Conservation (phyloP, 1,284 basidiomycete species). For the Wallemia mellicola region DNA sequence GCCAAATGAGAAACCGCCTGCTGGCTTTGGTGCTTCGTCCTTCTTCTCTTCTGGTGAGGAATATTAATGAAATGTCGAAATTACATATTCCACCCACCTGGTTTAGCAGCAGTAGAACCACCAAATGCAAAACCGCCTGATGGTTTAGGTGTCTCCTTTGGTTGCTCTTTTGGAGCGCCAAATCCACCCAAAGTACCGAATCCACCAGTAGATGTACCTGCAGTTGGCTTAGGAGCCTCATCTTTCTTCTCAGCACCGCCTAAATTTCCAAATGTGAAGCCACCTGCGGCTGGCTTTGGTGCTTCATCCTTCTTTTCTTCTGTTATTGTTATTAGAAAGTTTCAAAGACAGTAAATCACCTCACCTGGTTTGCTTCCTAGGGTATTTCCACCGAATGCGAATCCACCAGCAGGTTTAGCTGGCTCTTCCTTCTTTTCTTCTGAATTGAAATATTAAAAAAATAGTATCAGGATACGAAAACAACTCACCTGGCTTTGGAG, state of each 20-base stretch:
- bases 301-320: background rate
- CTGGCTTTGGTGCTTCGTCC: slow-evolving; percentile 4
- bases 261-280: slow-evolving; percentile 7
- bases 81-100: too few species aligned
- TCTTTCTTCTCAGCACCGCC: slow-evolving; percentile 6
- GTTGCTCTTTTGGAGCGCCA: too few species aligned
- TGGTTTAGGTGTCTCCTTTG: slow-evolving; percentile 8
- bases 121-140: slow-evolving; percentile 6
- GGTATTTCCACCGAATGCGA: background rate
- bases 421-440: slow-evolving; percentile 1
- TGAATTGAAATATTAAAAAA: too few species aligned
- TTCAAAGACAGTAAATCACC: too few species aligned
- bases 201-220: too few species aligned
- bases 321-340: too few species aligned
- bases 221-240: background rate
- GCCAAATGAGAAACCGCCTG: slow-evolving; percentile 6
- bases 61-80: too few species aligned
- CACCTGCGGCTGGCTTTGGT: slow-evolving; percentile 6
- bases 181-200: too few species aligned
- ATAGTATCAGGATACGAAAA: too few species aligned
- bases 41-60: too few species aligned
- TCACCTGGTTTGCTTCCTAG: too few species aligned
- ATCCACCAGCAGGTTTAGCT: background rate
- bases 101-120: slow-evolving; percentile 3
- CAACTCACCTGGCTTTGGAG: too few species aligned